Evolutionary conservation across 345 rosid genomes (phyloP), one percentile per base, ranked within the genome.

Genomic region (Noccaea bulbosa): DNA sequence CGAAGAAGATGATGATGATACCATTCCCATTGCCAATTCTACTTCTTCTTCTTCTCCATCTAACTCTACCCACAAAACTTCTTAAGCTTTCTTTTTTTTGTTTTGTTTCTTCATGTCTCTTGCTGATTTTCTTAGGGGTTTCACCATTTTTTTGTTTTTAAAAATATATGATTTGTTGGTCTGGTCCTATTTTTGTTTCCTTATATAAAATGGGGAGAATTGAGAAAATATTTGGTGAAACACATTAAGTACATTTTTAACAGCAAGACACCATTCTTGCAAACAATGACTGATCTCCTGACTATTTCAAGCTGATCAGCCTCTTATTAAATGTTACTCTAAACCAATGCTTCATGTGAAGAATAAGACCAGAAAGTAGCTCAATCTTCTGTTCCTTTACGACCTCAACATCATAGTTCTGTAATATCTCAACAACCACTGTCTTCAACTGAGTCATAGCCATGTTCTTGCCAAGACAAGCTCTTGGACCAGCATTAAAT

Each of bases 1-100:
- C 52, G 92, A 91, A 70, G 88, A 85, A 14, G 88, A 81, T 51
- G 61, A 49, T 37, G 87, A 80, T 65, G 67, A 73, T 49, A 51
- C 55, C 33, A 51, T 35, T 66, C 33, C 62, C 33, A 7, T 27
- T 52, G 4, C 52, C 20, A 44, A 24, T 11, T 41, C 60, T 11
- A 57, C 50, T 37, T 67, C 68, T 20, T 20, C 68, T 20, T 20
- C 22, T 41, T 57, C 67, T 9, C 32, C 73, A 58, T 41, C 67
- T 58, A 37, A 72, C 10, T 56, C 72, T n/a, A 40, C 73, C 32
- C 8, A 44, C 56, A 67, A 67, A 74, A 12, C 64, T 67, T 51
- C 34, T 11, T 74, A 67, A 67, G 30, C 0, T 12, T 27, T 9
- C 15, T 15, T 4, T 15, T 6, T 6, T 30, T 45, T 34, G 9